Conservation (phyloP, 2,329 filamentous ascomycete genomes). For the Eutypella sp. region DNA sequence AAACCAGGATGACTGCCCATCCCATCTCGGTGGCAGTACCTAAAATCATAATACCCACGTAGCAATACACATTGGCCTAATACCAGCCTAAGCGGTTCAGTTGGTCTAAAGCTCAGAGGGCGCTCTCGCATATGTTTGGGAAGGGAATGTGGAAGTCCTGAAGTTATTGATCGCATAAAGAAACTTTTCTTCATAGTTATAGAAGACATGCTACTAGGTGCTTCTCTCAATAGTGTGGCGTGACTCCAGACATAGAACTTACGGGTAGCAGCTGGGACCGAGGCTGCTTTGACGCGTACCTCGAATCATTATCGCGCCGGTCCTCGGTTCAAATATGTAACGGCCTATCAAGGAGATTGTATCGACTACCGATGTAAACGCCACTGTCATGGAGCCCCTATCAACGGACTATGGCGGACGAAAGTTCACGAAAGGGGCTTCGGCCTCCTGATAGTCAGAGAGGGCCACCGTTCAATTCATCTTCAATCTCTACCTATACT, state of each 20-base stretch:
- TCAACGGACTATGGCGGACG: no score
- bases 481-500: no score
- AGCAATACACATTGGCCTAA: conserved; percentile 6
- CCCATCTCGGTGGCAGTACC: conserved; percentile 6
- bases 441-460: no score
- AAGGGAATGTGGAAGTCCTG: conserved; percentile 4
- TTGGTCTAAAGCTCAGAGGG: conserved; percentile 5
- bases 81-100: conserved; percentile 4
- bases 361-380: conserved; percentile 8
- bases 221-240: conserved; percentile 12
- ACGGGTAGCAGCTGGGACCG: conserved; percentile 1
- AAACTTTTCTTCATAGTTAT: conserved; percentile 6
- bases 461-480: no score
- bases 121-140: conserved; percentile 5
- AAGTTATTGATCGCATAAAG: conserved; percentile 2
- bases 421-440: no score
- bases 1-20: conserved; percentile 1
- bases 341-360: conserved; percentile 6
- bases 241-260: conserved; percentile 10
- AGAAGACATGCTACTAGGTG: conserved; percentile 6
- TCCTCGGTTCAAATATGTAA: conserved; percentile 1
- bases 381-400: conserved; percentile 9
- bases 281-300: conserved; percentile 2
- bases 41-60: conserved; percentile 7
- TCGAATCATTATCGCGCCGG: conserved; percentile 1